Conservation (phyloP, 208 protist genomes). For the Acanthamoeba lenticulata region DNA sequence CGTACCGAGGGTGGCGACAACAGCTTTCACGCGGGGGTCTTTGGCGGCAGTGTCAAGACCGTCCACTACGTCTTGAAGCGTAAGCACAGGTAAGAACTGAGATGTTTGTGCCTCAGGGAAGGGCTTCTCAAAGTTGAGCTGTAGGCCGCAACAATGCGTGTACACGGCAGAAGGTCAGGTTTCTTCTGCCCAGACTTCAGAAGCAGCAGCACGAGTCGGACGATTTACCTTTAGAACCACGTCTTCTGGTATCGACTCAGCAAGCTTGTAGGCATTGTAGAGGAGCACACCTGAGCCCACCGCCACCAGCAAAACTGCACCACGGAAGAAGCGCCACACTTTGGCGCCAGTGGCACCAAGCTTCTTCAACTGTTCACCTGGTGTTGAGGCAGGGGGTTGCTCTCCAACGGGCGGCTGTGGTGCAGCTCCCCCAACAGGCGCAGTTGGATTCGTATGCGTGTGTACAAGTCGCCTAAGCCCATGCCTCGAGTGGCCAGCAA, state of each 20-base stretch:
- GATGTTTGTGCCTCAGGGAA: conserved; percentile 18
- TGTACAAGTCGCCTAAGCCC: too few relatives aligned
- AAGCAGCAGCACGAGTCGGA: too few relatives aligned
- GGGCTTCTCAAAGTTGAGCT: conserved; percentile 63
- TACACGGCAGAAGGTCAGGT: too few relatives aligned
- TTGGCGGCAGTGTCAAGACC: conserved; percentile 15
- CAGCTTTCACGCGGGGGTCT: conserved; percentile 28
- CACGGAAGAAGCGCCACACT: neutral
- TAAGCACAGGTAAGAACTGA: conserved; percentile 8
- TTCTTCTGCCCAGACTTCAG: neutral
- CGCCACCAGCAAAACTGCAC: neutral
- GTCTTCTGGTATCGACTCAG: neutral
- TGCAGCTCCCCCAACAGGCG: too few relatives aligned
- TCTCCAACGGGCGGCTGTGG: neutral
- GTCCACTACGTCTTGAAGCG: conserved; percentile 15
- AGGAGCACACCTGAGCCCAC: conserved; percentile 18
- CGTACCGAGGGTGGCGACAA: conserved; percentile 42
- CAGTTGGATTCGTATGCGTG: too few relatives aligned
- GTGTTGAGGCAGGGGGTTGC: neutral
- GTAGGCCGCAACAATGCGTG: neutral
- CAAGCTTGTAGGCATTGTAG: neutral
- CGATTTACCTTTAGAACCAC: conserved; percentile 7
- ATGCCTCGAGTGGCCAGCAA: too few relatives aligned
- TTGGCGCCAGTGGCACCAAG: neutral
- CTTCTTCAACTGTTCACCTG: neutral